phyloP scores from a whole-genome alignment of 768 basidiomycete species.

The Pleurotus giganteus region DNA sequence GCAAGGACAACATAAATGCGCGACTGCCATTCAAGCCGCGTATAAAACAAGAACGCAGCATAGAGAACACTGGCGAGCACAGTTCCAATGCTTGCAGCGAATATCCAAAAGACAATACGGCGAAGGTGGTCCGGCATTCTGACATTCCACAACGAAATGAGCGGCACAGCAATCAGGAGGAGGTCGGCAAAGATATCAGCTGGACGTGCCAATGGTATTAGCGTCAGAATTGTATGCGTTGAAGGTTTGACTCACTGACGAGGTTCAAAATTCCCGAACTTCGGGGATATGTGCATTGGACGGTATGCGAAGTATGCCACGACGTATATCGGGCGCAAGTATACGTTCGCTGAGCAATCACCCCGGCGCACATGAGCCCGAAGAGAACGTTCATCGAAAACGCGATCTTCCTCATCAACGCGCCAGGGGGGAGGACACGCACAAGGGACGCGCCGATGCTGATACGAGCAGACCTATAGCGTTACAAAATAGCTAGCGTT shows the following conservation, averaged over 20 bases:
- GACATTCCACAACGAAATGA: constrained; percentile 9
- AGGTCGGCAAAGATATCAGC: constrained; percentile 11
- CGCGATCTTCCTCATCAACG: neutral
- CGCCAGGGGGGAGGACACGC: constrained; percentile 7
- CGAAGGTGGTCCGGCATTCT: constrained; percentile 9
- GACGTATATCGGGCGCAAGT: neutral
- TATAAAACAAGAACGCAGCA: constrained; percentile 1
- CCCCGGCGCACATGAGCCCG: neutral
- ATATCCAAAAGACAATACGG: constrained; percentile 6
- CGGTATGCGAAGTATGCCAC: neutral
- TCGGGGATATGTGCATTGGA: neutral
- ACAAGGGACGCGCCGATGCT: constrained; percentile 17
- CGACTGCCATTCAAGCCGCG: neutral
- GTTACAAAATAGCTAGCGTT: neutral
- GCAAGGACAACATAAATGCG: neutral
- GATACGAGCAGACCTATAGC: constrained; percentile 15
- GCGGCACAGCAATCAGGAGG: constrained; percentile 5
- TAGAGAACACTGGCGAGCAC: constrained; percentile 6
- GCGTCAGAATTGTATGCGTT: neutral
- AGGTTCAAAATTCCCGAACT: neutral
- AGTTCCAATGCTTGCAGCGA: constrained; percentile 10
- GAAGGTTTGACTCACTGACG: neutral
- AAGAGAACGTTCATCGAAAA: neutral
- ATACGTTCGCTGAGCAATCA: neutral
- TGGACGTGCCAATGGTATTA: neutral